Evolutionary conservation across 306 rosid species (phyloP), one percentile per base, ranked within the genome.

Genomic region (Abrus pulchellus): DNA sequence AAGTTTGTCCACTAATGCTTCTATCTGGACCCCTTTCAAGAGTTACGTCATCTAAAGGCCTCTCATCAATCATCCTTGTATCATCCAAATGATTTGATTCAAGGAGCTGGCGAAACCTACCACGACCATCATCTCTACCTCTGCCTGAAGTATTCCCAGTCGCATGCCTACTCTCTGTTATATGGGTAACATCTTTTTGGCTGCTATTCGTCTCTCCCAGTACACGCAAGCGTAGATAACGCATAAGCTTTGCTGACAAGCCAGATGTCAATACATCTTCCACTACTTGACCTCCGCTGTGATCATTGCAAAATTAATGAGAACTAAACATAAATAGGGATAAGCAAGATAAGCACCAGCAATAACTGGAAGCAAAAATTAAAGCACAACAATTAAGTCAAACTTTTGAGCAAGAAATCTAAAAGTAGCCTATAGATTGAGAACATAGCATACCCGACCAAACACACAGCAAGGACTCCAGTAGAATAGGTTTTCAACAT

Each of bases 251-350:
- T 68, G 98, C 97, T 74, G 99, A 88, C 83, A 96, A 85, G 59
- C 98, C 93, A 74, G 97, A 92, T 8, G 97, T 90, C 88, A 95
- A 88, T 32, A 93, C 99, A 74, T 93, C 99, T 92, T 93, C 98
- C 57, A 96, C 94, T 48, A 96, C 83, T 79, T 84, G 89, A 81
- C 89, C 86, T 9, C 97, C 97, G 6, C 99, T 93, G 90, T 69
- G 44, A 86, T 72, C 53, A 68, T 64, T 53, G 78, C 69, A 70
- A 44, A 72, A 20, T 80, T 7, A 69, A 77, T 53, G 49, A 52
- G 56, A 82, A 69, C 29, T 34, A 59, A 76, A 78, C 55, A 20
- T 20, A 45, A 73, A 55, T 7, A 78, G 34, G 41, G 63, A 54
- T 55, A 81, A 54, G 74, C 72, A 34, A 33, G 68, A 72, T 53